Evolutionary conservation across 768 basidiomycete species (phyloP).

Genomic region (Panaeolus papilionaceus): DNA sequence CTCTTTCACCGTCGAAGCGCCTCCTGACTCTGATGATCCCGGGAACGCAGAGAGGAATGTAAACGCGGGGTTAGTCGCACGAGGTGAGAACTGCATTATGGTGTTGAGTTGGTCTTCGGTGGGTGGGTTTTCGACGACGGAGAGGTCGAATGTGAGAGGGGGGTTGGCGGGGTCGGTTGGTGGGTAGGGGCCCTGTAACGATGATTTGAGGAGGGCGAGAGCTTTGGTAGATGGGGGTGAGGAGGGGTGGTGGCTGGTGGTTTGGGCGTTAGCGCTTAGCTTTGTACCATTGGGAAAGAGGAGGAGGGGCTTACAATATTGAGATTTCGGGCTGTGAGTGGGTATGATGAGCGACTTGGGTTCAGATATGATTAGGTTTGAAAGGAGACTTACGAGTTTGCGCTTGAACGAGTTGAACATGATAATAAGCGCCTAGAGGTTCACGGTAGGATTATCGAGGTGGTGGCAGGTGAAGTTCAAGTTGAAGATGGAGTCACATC

Average conservation of each 20-base stretch:
- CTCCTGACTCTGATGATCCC: slow-evolving; percentile 46
- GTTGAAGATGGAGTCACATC: background rate
- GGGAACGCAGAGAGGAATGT: slow-evolving; percentile 72
- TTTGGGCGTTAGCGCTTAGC: too few species aligned
- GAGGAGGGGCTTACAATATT: slow-evolving; percentile 57
- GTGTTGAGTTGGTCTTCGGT: slow-evolving; percentile 67
- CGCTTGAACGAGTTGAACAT: background rate
- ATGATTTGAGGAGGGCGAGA: slow-evolving; percentile 60
- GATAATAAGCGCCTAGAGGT: too few species aligned
- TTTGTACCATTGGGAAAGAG: too few species aligned
- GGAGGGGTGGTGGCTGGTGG: slow-evolving; percentile 62
- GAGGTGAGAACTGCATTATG: background rate
- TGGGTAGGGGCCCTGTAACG: slow-evolving; percentile 70
- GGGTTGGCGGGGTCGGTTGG: slow-evolving; percentile 46
- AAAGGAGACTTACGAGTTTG: background rate
- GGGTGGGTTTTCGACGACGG: slow-evolving; percentile 72
- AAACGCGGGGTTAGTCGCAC: slow-evolving; percentile 38
- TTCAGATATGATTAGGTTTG: background rate
- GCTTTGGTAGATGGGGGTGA: slow-evolving; percentile 72
- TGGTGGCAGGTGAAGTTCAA: too few species aligned
- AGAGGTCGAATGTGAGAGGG: slow-evolving; percentile 73
- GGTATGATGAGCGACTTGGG: background rate
- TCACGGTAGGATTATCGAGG: too few species aligned
- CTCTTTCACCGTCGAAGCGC: slow-evolving; percentile 44
- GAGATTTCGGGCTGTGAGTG: slow-evolving; percentile 59